Percentiles rank a stretch among this genome's conserved stretches.
These are phyloP conservation scores for Takakia lepidozioides DNA, from an alignment of 225 moss, liverwort and hornwort genomes.

Conservation along the genomic window DNA sequence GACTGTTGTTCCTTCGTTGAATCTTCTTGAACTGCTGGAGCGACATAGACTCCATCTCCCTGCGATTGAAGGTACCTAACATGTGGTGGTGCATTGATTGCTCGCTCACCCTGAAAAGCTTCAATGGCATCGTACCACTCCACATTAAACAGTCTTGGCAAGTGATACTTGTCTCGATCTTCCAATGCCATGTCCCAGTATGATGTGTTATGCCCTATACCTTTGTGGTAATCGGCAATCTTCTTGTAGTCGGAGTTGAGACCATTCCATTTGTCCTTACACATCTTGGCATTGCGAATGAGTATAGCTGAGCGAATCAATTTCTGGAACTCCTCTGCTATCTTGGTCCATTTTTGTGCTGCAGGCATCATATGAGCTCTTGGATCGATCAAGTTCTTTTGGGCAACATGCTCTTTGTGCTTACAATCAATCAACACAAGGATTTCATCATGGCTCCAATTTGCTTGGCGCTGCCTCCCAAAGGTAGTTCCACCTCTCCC, in stretches of 20 bases:
- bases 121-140: not conserved
- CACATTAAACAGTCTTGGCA: not conserved
- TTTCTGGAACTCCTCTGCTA: not conserved
- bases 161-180: not conserved
- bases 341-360: not conserved
- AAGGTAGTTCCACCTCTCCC: too few relatives aligned
- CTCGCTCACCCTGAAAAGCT: not conserved
- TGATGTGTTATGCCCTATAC: not conserved
- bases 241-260: not conserved
- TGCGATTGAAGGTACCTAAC: not conserved
- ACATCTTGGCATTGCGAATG: not conserved
- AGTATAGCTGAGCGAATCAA: not conserved
- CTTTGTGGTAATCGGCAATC: not conserved
- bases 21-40: not conserved
- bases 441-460: not conserved
- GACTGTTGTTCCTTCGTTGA: too few relatives aligned
- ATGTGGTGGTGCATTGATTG: not conserved
- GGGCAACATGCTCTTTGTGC: not conserved
- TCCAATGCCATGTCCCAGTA: not conserved
- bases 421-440: not conserved
- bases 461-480: not conserved
- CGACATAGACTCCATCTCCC: not conserved
- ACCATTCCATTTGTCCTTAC: slow-evolving; percentile 1
- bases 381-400: not conserved
- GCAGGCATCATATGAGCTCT: not conserved